phyloP scores from a whole-genome alignment of 1,284 basidiomycete species.

The Volvariella surrecta region DNA sequence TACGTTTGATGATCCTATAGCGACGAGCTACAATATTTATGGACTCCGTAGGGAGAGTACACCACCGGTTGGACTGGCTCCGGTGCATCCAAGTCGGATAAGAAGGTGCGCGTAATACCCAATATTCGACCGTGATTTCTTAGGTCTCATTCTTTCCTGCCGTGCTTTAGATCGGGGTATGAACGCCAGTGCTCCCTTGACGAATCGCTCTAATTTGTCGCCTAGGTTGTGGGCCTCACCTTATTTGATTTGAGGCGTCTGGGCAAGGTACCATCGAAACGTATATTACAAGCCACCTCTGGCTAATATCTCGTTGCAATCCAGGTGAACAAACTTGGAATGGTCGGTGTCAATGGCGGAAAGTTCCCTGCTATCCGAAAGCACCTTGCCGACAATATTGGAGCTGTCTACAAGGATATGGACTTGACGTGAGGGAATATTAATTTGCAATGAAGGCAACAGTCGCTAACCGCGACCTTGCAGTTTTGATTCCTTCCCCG shows the following conservation, averaged over 20 bases:
- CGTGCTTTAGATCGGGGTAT: slow-evolving; percentile 62
- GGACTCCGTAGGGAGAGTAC: slow-evolving; percentile 63
- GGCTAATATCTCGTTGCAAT: slow-evolving; percentile 2
- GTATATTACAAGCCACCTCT: background rate
- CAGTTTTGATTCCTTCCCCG: slow-evolving; percentile 77
- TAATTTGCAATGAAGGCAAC: background rate
- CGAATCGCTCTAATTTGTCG: slow-evolving; percentile 6
- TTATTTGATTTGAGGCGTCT: slow-evolving; percentile 84
- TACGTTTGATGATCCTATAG: slow-evolving; percentile 20
- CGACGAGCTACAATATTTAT: too few relatives aligned
- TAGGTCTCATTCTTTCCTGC: slow-evolving; percentile 7
- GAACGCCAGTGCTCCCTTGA: slow-evolving; percentile 15
- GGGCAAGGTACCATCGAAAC: slow-evolving; percentile 56
- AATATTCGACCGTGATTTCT: too few relatives aligned
- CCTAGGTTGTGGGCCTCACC: slow-evolving; percentile 81
- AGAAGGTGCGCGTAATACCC: slow-evolving; percentile 61
- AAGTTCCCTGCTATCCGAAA: slow-evolving; percentile 81
- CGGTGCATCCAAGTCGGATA: slow-evolving; percentile 90
- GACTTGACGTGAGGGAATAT: slow-evolving; percentile 54
- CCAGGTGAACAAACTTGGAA: slow-evolving; percentile 63
- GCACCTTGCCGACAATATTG: slow-evolving; percentile 82
- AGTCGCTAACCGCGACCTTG: slow-evolving; percentile 3
- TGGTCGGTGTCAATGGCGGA: slow-evolving; percentile 79
- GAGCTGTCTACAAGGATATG: slow-evolving; percentile 78
- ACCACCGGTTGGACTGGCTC: slow-evolving; percentile 90